Conservation (phyloP, 2,329 filamentous ascomycete genomes). For the Claviceps lovelessii region DNA sequence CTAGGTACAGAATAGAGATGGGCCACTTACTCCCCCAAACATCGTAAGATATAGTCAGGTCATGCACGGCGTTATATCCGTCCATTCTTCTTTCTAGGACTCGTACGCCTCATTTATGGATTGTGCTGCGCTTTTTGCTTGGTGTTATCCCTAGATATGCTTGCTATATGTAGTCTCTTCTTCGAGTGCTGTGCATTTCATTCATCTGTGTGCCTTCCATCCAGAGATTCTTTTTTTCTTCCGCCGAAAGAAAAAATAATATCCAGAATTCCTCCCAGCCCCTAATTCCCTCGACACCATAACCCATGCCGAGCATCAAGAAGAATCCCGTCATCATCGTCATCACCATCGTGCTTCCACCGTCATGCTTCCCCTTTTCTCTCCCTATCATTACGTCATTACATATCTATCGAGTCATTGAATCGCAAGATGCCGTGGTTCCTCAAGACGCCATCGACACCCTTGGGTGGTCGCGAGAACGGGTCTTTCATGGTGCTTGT, state of each 20-base stretch:
- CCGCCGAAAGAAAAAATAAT: neutral
- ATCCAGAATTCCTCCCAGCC: neutral
- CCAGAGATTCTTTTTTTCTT: neutral
- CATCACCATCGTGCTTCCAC: too few species aligned
- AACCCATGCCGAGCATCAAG: neutral
- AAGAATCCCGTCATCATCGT: neutral
- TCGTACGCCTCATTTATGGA: neutral
- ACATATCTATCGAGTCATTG: constrained; percentile 76
- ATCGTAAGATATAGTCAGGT: neutral
- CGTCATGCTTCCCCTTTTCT: neutral
- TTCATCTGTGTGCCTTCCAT: neutral
- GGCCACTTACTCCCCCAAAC: neutral
- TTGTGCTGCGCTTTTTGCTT: too few species aligned
- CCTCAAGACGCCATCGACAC: constrained; percentile 76
- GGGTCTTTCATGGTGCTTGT: constrained; percentile 29
- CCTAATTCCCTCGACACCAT: neutral
- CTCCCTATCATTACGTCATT: constrained; percentile 10
- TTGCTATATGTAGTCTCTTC: neutral
- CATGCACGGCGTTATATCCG: neutral
- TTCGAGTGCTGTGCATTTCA: too few species aligned
- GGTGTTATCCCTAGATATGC: neutral
- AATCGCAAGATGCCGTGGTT: constrained; percentile 81
- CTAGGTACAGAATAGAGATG: neutral
- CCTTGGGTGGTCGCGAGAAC: constrained; percentile 54
- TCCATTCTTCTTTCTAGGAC: neutral